Conservation (phyloP, 2,329 filamentous ascomycete genomes). For the Penicillium italicum region DNA sequence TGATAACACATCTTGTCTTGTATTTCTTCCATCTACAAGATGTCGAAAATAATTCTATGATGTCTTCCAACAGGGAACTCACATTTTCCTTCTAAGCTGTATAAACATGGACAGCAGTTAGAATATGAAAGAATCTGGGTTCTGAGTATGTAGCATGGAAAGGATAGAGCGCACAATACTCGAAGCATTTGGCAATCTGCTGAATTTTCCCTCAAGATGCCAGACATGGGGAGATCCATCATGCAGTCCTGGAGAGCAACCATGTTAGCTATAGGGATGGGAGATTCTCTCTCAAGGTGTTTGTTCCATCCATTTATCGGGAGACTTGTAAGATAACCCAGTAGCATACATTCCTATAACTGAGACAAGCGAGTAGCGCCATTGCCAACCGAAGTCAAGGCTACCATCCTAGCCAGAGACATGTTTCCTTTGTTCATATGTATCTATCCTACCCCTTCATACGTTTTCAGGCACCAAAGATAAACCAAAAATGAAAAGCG, state of each 20-base stretch:
- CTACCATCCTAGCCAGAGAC: background rate
- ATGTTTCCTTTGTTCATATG: background rate
- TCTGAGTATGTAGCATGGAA: background rate
- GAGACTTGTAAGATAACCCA: too few species aligned
- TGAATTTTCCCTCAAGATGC: background rate
- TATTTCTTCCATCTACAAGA: background rate
- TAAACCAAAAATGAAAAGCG: background rate
- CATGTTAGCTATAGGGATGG: too few species aligned
- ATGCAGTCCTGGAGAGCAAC: background rate
- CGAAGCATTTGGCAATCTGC: background rate
- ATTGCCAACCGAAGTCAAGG: too few species aligned
- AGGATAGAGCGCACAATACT: background rate
- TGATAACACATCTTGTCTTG: background rate
- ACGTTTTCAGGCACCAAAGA: background rate
- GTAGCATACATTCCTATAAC: too few species aligned
- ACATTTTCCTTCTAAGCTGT: background rate
- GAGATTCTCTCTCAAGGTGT: fast-evolving
- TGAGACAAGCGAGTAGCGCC: too few species aligned
- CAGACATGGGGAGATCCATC: too few species aligned
- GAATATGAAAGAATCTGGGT: background rate
- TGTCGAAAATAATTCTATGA: too few species aligned
- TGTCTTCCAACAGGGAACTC: too few species aligned
- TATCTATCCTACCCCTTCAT: background rate
- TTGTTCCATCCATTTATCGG: background rate
- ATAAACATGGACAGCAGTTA: too few species aligned